Base-by-base conservation (phyloP, 1,284 basidiomycete species). In the Apiotrichum siamense region DNA sequence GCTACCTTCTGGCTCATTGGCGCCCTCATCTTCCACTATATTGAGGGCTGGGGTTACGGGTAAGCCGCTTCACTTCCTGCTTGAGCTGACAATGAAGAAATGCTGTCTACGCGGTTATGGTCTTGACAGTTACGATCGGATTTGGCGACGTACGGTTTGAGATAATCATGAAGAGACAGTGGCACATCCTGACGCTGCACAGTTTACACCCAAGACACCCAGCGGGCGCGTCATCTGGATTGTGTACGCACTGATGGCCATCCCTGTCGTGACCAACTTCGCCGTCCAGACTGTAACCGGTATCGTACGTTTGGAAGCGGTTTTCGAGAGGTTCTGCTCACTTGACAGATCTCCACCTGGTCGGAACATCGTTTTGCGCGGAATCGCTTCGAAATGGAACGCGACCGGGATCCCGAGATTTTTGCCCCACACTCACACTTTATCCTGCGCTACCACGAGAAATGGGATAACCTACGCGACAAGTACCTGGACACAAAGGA, bases 191-290 rank as follows among this genome's bases (percentile, higher is more conserved):
- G n/a, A n/a, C n/a, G n/a, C n/a, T n/a, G n/a, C n/a, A n/a, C n/a
- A n/a, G n/a, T 71, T 57, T 43, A 53, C 63, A 0, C 72, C 73
- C 2, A 46, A 23, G 1, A 63, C 62, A 4, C 60, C 65, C 2
- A 68, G 61, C 17, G 71, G 72, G 0, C 58, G 61, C 36, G 67
- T 74, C 17, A 63, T 73, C 43, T 76, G 74, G 58, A 64, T 76
- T 40, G 51, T 73, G n/a, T 77, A 74, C 53, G 70, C 69, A 2
- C 53, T 76, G 13, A 63, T 73, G 58, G 74, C 75, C 23, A 75
- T 76, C 18, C 76, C 76, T 0, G 65, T 78, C 46, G 72, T 78
- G 25, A 75, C 76, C 21, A 73, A 72, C 7, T 77, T 78, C 48
- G 76, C 74, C 18, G 72, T 76, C 7, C 73, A 73, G 43, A 73